A percentile compares a stretch with the other conserved stretches of the same genome.
phyloP scores from a whole-genome alignment of 768 basidiomycete species.

The Lanmaoa pseudosensibilis region DNA sequence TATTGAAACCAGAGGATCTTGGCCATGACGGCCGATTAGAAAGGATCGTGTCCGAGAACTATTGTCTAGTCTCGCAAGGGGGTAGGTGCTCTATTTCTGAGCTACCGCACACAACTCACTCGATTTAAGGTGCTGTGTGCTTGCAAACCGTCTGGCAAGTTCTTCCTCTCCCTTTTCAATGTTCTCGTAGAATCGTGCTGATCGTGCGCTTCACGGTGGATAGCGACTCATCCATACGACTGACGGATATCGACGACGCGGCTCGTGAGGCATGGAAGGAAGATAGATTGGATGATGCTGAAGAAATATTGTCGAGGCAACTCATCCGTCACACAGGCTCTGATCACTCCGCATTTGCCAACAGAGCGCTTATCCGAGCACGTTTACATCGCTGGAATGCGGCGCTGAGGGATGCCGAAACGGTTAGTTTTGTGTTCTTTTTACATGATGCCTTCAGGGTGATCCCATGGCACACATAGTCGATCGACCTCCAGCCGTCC shows the following conservation, averaged over 20 bases:
- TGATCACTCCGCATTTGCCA: constrained; percentile 4
- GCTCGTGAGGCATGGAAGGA: constrained; percentile 2
- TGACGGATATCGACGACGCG: neutral
- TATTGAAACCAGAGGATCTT: constrained; percentile 7
- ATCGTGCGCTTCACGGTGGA: neutral
- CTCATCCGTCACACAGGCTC: neutral
- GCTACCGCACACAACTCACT: neutral
- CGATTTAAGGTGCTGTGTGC: neutral
- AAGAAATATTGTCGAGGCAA: constrained; percentile 9
- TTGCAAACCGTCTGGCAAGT: constrained; percentile 5
- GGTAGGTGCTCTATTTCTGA: neutral
- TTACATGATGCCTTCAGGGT: neutral
- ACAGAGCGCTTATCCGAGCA: constrained; percentile 8
- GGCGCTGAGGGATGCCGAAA: constrained; percentile 12
- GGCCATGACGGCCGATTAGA: neutral
- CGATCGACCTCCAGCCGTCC: constrained; percentile 10
- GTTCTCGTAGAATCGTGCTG: neutral
- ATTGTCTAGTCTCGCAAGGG: constrained; percentile 4
- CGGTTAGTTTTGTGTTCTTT: neutral
- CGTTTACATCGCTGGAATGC: constrained; percentile 4
- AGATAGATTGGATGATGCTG: constrained; percentile 6
- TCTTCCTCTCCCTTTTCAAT: neutral
- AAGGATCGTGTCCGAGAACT: constrained; percentile 4
- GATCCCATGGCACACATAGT: neutral
- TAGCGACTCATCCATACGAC: constrained; percentile 8